These are phyloP conservation scores for Wickerhamomyces chambardii DNA, from an alignment of 805 yeast species.

Conservation along the genomic window DNA sequence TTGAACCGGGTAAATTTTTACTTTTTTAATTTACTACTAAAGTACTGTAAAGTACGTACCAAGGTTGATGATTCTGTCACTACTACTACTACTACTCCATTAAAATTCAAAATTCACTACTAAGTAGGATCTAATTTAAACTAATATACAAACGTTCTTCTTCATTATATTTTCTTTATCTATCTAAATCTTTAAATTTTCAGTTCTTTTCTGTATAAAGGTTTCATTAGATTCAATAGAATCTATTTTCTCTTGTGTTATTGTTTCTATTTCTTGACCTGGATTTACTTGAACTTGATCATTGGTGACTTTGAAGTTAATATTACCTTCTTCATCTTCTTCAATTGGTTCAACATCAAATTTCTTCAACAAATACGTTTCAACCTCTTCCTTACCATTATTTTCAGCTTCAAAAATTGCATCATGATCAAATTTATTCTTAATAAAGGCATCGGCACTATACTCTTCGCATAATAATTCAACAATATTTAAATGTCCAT, in stretches of 20 bases:
- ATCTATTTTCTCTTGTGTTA: conserved; percentile 34
- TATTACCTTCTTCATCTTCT: conserved; percentile 33
- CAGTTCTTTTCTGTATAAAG: conserved; percentile 21
- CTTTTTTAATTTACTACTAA: too few relatives aligned
- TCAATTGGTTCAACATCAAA: conserved; percentile 62
- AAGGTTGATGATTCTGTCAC: too few relatives aligned
- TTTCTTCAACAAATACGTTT: conserved; percentile 64
- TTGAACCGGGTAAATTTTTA: too few relatives aligned
- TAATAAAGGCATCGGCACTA: conserved; percentile 73
- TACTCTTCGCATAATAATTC: conserved; percentile 62
- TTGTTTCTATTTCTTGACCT: conserved; percentile 42
- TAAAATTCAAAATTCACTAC: too few relatives aligned
- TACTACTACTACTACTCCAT: too few relatives aligned
- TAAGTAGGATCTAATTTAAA: too few relatives aligned
- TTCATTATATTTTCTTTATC: neutral
- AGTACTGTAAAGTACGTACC: too few relatives aligned
- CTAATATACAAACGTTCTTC: too few relatives aligned
- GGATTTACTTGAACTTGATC: conserved; percentile 30
- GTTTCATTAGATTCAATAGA: conserved; percentile 27
- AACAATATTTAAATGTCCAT: conserved; percentile 73
- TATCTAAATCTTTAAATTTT: conserved; percentile 9
- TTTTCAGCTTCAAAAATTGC: conserved; percentile 84
- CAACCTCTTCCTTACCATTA: conserved; percentile 66
- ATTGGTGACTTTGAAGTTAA: conserved; percentile 15
- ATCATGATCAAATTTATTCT: conserved; percentile 74